Evolutionary conservation across 495 filamentous ascomycete species (phyloP), one percentile per base, ranked within the genome.

Genomic region (Podospora sp.): DNA sequence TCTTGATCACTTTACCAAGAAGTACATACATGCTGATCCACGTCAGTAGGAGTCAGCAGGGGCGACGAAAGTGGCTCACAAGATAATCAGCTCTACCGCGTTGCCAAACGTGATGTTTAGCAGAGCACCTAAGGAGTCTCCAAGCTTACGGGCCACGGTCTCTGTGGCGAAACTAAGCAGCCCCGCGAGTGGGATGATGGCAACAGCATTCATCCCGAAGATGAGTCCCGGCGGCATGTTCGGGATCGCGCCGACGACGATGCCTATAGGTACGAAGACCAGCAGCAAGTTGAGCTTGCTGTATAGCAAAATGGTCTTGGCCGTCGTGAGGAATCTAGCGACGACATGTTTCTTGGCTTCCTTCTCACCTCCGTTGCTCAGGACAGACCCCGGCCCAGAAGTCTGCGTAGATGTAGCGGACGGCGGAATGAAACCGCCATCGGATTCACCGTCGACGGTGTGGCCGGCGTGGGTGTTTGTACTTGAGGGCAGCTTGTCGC

Each of bases 81-180:
- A 78, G 55, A 79, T 78, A 35, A 79, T 78, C 58, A 70, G 52
- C 60, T 76, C 92, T 67, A 95, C 92, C 24, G 92, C 92, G 78
- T 96, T 96, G 70, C 92, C 92, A 79, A 94, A 96, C 26, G 91
- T 92, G 22, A 94, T 90, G 69, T 94, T 96, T 74, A 94, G 85
- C 71, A 96, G 79, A 26, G 92, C 92, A 68, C 91, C 92, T 58
- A 94, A 78, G 18, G 91, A 92, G 71, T 94, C 91, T 61, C 92
- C 92, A 73, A 94, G 83, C 67, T 87, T 87, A 68, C 84, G 85
- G 49, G 92, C 92, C 63, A 94, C 91, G 71, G 85, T 89, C 79
- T 95, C 92, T 52, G 92, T 96, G 24, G 92, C 92, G 78, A 90
- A 86, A 72, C 87, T 88, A 59, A 96, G 82, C 24, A 96, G 77